Conservation (phyloP, 768 basidiomycete species). For the Lactarius evosmus region DNA sequence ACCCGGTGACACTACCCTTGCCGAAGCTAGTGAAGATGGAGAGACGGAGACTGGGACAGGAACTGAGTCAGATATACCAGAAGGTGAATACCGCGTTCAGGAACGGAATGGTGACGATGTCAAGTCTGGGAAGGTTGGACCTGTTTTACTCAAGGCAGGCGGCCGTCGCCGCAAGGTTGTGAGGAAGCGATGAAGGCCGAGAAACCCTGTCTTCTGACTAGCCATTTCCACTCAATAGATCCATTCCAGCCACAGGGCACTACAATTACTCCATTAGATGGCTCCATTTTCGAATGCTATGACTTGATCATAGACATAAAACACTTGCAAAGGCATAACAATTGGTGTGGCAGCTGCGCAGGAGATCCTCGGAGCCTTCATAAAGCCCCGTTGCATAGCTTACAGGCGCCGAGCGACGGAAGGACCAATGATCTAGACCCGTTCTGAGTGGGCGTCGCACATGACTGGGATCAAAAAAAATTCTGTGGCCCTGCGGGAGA, state of each 20-base stretch:
- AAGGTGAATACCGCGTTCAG: conserved; percentile 40
- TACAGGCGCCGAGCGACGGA: not conserved
- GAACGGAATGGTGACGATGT: conserved; percentile 32
- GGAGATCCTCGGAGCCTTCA: not conserved
- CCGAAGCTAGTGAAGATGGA: conserved; percentile 39
- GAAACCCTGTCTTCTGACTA: not conserved
- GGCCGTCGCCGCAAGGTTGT: conserved; percentile 62
- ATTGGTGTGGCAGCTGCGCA: not conserved
- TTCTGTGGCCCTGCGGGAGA: not conserved
- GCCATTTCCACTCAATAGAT: not conserved
- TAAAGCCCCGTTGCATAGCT: not conserved
- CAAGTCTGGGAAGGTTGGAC: conserved; percentile 33
- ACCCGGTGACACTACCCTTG: not conserved
- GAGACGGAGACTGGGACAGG: conserved; percentile 47
- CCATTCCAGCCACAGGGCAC: not conserved
- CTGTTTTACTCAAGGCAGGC: conserved; percentile 51
- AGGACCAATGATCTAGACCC: not conserved
- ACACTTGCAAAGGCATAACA: not conserved
- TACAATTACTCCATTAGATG: not conserved
- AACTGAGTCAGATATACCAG: conserved; percentile 41
- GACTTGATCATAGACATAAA: not conserved
- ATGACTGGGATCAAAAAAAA: not conserved
- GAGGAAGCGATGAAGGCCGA: conserved; percentile 43
- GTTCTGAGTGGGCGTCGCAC: too few relatives aligned
- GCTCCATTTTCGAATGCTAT: not conserved